Conservation (phyloP, 768 basidiomycete species). For the Termitomyces heimii region DNA sequence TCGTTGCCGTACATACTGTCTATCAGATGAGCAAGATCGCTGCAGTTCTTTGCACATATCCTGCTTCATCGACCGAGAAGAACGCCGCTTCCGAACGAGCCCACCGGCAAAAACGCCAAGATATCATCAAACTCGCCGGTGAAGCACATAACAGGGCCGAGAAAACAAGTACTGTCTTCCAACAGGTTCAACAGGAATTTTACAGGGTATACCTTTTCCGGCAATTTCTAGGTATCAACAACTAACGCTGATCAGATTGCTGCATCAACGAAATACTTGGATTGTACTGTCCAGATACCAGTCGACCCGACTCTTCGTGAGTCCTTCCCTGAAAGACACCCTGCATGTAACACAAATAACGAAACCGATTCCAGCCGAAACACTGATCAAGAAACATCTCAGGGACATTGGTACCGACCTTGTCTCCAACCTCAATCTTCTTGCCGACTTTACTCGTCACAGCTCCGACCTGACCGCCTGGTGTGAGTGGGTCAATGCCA, state of each 20-base stretch:
- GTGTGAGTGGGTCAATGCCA: conserved; percentile 24
- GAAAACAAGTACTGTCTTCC: conserved; percentile 21
- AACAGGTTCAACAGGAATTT: conserved; percentile 28
- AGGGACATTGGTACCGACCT: conserved; percentile 32
- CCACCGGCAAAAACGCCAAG: conserved; percentile 6
- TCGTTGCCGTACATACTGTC: conserved; percentile 10
- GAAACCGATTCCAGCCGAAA: conserved; percentile 16
- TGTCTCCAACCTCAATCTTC: conserved; percentile 30
- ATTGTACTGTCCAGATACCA: conserved; percentile 24
- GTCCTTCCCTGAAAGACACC: neutral
- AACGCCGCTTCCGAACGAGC: neutral
- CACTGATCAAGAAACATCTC: conserved; percentile 23
- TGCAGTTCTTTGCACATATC: conserved; percentile 1
- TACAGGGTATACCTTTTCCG: conserved; percentile 24
- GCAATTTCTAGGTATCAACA: neutral
- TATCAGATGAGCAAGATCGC: conserved; percentile 15
- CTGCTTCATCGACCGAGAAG: neutral
- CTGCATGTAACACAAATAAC: neutral
- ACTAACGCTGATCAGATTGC: conserved; percentile 26
- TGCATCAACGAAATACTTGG: conserved; percentile 30
- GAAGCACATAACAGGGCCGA: conserved; percentile 22
- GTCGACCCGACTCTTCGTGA: conserved; percentile 29
- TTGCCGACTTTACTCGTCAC: conserved; percentile 25
- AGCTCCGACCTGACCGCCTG: conserved; percentile 22
- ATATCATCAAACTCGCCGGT: conserved; percentile 19